Evolutionary conservation across 768 basidiomycete species (phyloP).

Genomic region (Hericium erinaceus): DNA sequence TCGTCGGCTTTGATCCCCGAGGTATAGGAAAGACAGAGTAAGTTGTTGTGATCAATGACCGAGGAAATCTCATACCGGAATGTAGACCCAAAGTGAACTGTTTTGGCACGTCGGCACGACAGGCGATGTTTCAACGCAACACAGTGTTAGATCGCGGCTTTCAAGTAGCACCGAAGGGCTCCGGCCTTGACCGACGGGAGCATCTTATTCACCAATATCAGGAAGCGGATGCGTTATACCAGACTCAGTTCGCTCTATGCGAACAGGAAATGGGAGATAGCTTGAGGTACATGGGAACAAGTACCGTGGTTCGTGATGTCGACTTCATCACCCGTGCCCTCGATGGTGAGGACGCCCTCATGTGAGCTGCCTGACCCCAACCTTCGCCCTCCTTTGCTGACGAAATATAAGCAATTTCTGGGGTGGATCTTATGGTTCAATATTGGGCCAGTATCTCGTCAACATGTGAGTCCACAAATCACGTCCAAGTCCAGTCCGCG

Average conservation of each 20-base stretch:
- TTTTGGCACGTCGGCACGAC: background rate
- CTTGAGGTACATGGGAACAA: constrained; percentile 23
- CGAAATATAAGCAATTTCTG: constrained; percentile 19
- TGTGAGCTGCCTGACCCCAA: constrained; percentile 4
- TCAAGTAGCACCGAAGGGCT: background rate
- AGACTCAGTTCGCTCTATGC: background rate
- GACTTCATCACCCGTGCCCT: constrained; percentile 20
- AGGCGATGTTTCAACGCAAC: background rate
- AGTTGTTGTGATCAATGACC: too few species aligned
- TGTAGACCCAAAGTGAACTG: background rate
- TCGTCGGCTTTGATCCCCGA: constrained; percentile 23
- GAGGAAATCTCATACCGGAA: too few species aligned
- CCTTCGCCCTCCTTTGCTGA: background rate
- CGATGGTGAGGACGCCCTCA: constrained; percentile 20
- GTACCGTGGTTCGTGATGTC: constrained; percentile 24
- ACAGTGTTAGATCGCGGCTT: background rate
- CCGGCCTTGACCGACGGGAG: background rate
- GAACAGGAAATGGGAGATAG: constrained; percentile 15
- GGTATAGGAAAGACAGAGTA: constrained; percentile 24
- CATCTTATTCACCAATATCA: background rate
- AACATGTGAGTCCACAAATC: constrained; percentile 19
- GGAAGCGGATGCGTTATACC: background rate
- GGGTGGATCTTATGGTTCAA: constrained; percentile 24
- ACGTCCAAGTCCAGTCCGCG: background rate
- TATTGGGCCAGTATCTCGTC: constrained; percentile 23